Evolutionary conservation across 2,329 filamentous ascomycete species (phyloP), one percentile per base, ranked within the genome.

Genomic region (Massarina eburnea): DNA sequence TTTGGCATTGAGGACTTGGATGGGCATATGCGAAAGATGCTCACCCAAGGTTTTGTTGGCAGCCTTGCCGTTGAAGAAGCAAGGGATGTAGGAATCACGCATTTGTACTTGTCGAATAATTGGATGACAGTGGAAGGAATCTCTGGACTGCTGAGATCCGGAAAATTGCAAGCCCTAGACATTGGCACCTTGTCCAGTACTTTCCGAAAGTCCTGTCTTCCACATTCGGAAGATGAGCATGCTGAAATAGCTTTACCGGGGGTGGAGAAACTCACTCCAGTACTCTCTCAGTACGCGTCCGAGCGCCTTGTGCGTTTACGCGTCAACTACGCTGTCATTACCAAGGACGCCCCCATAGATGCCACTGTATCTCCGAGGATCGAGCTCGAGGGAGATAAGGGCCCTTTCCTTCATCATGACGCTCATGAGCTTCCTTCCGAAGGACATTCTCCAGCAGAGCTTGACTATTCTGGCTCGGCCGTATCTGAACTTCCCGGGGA

Each of bases 91-190:
- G 82, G 82, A 2, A 75, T 84, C 29, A 84, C 81, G 0, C 81
- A 85, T 65, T 66, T 85, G 2, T 82, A 81, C 55, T 73, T 84
- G 12, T 73, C 80, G 3, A 74, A 75, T 7, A 85, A 84, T 45
- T 55, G 68, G 3, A 60, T 84, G 4, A 81, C 79, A 1, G 74
- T 80, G 0, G 79, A 82, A 58, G 80, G 80, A 0, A 66, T 80
- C 5, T 78, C 76, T 3, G 76, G 74, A 14, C 67, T 84, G 4
- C 56, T 83, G 9, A 67, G 74, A 39, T 79, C 79, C 7, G 71
- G 67, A 41, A 70, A 75, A 24, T 65, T 85, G 8, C 74, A 81
- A 52, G 76, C 80, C 2, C 68, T 84, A 2, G 81, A 85, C 63
- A 71, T 73, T 24, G 81, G 81, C 1, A 76, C 72, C 2, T 67